Evolutionary conservation across 1,284 basidiomycete species (phyloP).

Genomic region (Mycena citricolor): DNA sequence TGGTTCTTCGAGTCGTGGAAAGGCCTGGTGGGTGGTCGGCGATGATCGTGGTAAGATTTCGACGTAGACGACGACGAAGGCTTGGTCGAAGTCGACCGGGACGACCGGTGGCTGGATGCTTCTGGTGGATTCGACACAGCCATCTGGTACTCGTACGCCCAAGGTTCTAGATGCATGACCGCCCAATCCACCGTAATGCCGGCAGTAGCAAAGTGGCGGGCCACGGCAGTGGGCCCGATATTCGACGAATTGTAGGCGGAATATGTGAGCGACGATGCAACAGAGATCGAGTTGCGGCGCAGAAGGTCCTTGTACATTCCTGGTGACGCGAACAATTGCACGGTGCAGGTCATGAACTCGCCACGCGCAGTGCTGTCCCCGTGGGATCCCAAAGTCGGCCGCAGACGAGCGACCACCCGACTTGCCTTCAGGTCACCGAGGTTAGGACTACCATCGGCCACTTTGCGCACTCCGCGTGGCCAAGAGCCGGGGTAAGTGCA

Average conservation of each 20-base stretch:
- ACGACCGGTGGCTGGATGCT: too few relatives aligned
- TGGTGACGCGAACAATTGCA: conserved; percentile 36
- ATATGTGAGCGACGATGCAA: conserved; percentile 23
- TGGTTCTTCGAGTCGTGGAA: too few relatives aligned
- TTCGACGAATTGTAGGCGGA: conserved; percentile 21
- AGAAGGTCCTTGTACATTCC: conserved; percentile 30
- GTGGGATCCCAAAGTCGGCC: conserved; percentile 33
- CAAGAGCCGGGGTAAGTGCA: conserved; percentile 41
- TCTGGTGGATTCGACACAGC: too few relatives aligned
- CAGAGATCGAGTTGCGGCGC: conserved; percentile 19
- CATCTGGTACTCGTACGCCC: conserved; percentile 37
- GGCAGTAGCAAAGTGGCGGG: conserved; percentile 40
- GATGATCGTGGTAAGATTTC: too few relatives aligned
- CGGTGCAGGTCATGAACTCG: conserved; percentile 38
- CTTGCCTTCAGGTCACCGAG: conserved; percentile 43
- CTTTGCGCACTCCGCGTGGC: conserved; percentile 45
- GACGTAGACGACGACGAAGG: too few relatives aligned
- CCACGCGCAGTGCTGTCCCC: conserved; percentile 31
- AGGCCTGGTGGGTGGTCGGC: too few relatives aligned
- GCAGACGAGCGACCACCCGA: conserved; percentile 42
- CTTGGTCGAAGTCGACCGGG: too few relatives aligned
- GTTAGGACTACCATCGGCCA: conserved; percentile 35
- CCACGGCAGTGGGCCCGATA: conserved; percentile 27
- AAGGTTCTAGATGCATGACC: conserved; percentile 39
- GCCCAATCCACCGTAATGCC: conserved; percentile 38